Evolutionary conservation across 2,329 filamentous ascomycete species (phyloP).

Genomic region (Leptographium wingfieldii): DNA sequence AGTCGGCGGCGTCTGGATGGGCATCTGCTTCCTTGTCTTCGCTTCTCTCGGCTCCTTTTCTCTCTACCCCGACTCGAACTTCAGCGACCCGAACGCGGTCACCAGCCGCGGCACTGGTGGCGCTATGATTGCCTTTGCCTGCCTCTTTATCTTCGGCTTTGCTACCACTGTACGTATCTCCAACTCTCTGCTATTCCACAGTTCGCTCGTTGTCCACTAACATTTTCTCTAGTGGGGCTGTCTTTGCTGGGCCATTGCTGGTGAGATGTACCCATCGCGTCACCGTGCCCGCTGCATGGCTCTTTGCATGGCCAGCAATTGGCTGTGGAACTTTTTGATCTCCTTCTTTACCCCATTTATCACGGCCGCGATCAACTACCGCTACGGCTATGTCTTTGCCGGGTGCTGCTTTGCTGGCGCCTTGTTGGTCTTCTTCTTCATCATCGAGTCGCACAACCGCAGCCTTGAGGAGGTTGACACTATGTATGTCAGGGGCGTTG

Average conservation of each 20-base stretch:
- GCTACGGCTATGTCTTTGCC: slow-evolving; percentile 63
- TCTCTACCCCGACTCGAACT: slow-evolving; percentile 35
- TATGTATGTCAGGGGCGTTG: slow-evolving; percentile 29
- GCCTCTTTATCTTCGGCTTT: slow-evolving; percentile 65
- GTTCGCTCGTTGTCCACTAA: background rate
- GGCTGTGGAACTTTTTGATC: slow-evolving; percentile 16
- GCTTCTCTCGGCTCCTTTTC: slow-evolving; percentile 44
- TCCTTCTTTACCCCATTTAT: slow-evolving; percentile 3
- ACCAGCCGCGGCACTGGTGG: slow-evolving; percentile 27
- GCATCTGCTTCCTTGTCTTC: slow-evolving; percentile 19
- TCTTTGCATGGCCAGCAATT: slow-evolving; percentile 57
- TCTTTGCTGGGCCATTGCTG: slow-evolving; percentile 37
- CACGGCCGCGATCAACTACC: slow-evolving; percentile 53
- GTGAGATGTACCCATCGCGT: slow-evolving; percentile 51
- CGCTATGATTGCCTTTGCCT: slow-evolving; percentile 37
- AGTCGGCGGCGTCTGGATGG: slow-evolving; percentile 54
- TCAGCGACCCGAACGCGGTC: slow-evolving; percentile 32
- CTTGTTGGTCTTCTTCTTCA: slow-evolving; percentile 59
- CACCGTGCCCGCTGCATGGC: slow-evolving; percentile 50
- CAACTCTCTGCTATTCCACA: background rate
- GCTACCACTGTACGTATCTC: slow-evolving; percentile 35
- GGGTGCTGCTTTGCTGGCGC: slow-evolving; percentile 45
- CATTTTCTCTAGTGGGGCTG: slow-evolving; percentile 39
- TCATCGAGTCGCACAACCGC: slow-evolving; percentile 82
- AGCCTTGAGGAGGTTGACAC: slow-evolving; percentile 68